A percentile compares a stretch with the other conserved stretches of the same genome.
These are phyloP conservation scores for Trifolium repens DNA, from an alignment of 306 rosid genomes.

Conservation along the genomic window DNA sequence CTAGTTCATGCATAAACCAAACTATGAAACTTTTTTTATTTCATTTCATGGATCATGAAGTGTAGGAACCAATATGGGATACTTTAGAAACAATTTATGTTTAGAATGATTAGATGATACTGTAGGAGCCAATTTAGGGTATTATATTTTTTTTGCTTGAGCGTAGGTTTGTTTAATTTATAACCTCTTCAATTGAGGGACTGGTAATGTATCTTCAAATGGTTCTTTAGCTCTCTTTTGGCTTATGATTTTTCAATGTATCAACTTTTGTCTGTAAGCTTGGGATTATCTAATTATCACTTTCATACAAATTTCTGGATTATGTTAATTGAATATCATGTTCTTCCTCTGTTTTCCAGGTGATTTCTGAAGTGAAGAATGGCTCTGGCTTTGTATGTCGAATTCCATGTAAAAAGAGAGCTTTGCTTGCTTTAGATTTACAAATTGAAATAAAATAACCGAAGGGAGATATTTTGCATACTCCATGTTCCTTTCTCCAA, in stretches of 20 bases:
- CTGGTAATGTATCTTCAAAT: neutral
- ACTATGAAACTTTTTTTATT: neutral
- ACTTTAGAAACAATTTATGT: neutral
- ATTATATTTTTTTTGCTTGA: neutral
- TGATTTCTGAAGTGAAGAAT: conserved; percentile 50
- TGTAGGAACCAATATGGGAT: conserved; percentile 8
- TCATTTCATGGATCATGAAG: neutral
- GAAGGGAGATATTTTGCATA: conserved; percentile 42
- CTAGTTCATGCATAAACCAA: neutral
- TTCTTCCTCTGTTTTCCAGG: conserved; percentile 48
- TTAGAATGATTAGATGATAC: conserved; percentile 4
- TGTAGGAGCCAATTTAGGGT: neutral
- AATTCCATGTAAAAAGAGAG: conserved; percentile 26
- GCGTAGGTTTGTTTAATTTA: neutral
- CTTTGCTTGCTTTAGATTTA: conserved; percentile 37
- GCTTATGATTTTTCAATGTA: neutral
- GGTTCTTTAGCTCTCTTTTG: neutral
- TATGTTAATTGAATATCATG: conserved; percentile 12
- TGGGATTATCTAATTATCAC: neutral
- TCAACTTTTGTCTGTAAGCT: neutral
- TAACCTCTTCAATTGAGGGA: neutral
- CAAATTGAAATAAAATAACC: conserved; percentile 63
- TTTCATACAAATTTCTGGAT: neutral
- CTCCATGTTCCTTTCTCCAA: conserved; percentile 33
- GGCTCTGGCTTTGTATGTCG: conserved; percentile 35